Evolutionary conservation across 2,329 filamentous ascomycete species (phyloP).

Genomic region (Chaetomiaceae sp.): DNA sequence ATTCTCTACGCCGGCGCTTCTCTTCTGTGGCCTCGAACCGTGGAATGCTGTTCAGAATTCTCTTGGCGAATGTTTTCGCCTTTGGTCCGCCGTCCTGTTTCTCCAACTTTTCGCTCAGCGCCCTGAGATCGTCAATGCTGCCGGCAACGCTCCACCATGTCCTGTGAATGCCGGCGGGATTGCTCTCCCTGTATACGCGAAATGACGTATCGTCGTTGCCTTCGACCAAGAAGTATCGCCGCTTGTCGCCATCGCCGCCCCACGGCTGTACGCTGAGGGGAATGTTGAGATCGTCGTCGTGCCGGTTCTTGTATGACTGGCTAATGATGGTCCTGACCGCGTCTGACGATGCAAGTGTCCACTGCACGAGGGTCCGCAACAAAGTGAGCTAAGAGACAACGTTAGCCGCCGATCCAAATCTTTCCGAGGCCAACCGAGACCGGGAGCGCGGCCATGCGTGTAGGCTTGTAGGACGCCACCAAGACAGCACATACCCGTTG

Average conservation of each 20-base stretch:
- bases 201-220: conserved; percentile 92
- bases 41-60: conserved; percentile 74
- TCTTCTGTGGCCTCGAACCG: conserved; percentile 92
- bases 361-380: conserved; percentile 76
- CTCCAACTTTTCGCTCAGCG: conserved; percentile 70
- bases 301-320: conserved; percentile 84
- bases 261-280: conserved; percentile 76
- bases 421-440: not conserved
- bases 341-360: conserved; percentile 87
- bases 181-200: conserved; percentile 89
- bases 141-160: conserved; percentile 95
- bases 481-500: conserved; percentile 62
- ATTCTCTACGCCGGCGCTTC: conserved; percentile 92
- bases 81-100: conserved; percentile 74
- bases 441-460: not conserved
- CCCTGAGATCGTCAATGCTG: conserved; percentile 77
- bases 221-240: conserved; percentile 90
- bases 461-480: not conserved
- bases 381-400: conserved; percentile 62
- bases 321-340: conserved; percentile 75
- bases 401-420: conserved; percentile 7
- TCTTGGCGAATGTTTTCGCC: conserved; percentile 71
- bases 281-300: conserved; percentile 76
- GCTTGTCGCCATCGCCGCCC: conserved; percentile 79
- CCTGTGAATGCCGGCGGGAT: conserved; percentile 67